Base-by-base conservation (phyloP, 169 alveolate genomes). In the Plasmodium gaboni region DNA sequence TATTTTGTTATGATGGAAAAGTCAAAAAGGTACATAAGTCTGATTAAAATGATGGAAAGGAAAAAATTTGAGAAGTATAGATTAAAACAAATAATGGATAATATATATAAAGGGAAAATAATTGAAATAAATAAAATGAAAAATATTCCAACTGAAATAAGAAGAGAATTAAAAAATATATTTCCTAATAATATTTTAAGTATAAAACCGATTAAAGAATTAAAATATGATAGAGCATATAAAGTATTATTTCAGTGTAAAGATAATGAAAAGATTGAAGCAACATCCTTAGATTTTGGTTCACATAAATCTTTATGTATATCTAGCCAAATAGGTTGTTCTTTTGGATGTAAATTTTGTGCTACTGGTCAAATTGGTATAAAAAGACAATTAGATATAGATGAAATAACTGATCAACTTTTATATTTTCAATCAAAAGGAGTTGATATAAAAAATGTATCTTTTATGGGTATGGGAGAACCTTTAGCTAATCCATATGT, bases 391-490 rank as follows among this genome's bases (percentile, higher is more conserved):
- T 78, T 96, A 44, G 93, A 94, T 7, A 93, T 94, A 44, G 98
- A 96, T 71, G 98, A 96, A 86, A 93, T 96, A 26, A 92, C 96
- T 42, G 98, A 95, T 63, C 98, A 96, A 38, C 93, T 94, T 10
- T 70, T 94, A 57, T 96, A 93, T 72, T 94, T 95, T 71, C 96
- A 92, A 74, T 93, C 93, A n/a, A 76, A 76, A 63, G 95, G 96
- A 1, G 92, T 92, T 60, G 69, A 92, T 64, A 85, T 95, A 17
- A 96, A 92, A 87, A 93, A 96, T 65, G 91, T 96, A 5, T 95
- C 97, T n/a, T 95, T 96, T 91, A 94, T 94, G 97, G 98, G 98
- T 83, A 92, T 95, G 97, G 98, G 98, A 0, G 98, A 96, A 85
- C 97, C 98, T 28, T 92, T 96, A 67, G 96, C 97, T 26, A 96